A percentile compares a stretch with the other conserved stretches of the same genome.
Conservation (phyloP, 2,329 filamentous ascomycete genomes). For the Aspergillus fijiensis region DNA sequence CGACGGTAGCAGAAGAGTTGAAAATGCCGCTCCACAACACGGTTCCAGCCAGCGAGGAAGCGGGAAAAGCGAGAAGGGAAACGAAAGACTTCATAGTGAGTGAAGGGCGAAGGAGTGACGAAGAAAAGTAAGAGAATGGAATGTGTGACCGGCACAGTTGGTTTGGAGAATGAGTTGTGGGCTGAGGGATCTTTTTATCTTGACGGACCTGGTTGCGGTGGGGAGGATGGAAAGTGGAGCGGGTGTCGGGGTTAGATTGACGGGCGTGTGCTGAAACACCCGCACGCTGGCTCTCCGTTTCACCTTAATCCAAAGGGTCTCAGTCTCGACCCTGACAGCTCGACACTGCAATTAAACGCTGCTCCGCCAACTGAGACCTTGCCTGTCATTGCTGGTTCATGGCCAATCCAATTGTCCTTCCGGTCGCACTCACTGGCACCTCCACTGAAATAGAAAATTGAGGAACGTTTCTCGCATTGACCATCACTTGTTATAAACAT, state of each 20-base stretch:
- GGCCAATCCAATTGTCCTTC: background rate
- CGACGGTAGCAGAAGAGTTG: conserved; percentile 23
- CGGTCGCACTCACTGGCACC: background rate
- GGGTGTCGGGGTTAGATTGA: conserved; percentile 3
- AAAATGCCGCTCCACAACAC: conserved; percentile 31
- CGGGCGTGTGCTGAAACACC: conserved; percentile 4
- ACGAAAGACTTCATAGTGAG: conserved; percentile 16
- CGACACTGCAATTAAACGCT: background rate
- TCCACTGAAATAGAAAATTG: background rate
- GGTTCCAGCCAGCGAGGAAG: conserved; percentile 20
- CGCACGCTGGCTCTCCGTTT: background rate
- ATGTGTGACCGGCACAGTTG: conserved; percentile 5
- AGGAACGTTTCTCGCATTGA: background rate
- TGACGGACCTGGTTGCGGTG: background rate
- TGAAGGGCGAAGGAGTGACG: background rate
- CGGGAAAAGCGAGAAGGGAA: conserved; percentile 7
- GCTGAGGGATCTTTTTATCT: background rate
- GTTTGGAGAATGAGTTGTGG: background rate
- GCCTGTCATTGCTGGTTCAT: background rate
- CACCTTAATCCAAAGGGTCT: conserved; percentile 4
- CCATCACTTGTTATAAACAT: background rate
- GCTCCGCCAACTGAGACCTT: background rate
- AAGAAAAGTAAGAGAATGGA: background rate
- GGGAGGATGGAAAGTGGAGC: background rate
- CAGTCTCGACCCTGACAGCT: background rate